A percentile compares a stretch with the other conserved stretches of the same genome.
Evolutionary conservation across 164 flowering plant genomes (phyloP).

Genomic region (Tetracentron sinense): DNA sequence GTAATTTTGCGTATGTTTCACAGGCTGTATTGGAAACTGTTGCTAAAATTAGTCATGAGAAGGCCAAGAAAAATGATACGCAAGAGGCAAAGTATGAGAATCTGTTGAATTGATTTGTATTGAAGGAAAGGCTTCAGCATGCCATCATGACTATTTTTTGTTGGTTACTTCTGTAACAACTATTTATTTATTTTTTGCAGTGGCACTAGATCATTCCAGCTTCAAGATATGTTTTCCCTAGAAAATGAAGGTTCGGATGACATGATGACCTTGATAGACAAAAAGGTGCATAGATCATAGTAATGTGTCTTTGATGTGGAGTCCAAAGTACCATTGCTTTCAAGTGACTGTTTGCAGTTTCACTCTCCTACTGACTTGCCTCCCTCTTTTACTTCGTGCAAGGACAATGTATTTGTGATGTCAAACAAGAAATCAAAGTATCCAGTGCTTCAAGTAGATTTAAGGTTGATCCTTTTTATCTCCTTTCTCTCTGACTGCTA

Average conservation of each 20-base stretch:
- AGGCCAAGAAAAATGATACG: conserved; percentile 74
- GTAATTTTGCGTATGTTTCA: conserved; percentile 10
- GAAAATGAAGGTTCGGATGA: conserved; percentile 84
- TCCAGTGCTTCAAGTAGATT: conserved; percentile 94
- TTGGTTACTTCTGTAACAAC: conserved; percentile 12
- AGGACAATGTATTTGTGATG: conserved; percentile 97
- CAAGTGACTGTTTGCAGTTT: neutral
- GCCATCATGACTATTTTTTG: conserved; percentile 1
- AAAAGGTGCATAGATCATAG: conserved; percentile 45
- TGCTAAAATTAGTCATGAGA: conserved; percentile 82
- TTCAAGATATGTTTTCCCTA: conserved; percentile 75
- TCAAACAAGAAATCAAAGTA: conserved; percentile 93
- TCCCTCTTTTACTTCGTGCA: conserved; percentile 18
- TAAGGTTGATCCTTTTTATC: conserved; percentile 48
- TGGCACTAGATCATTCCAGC: conserved; percentile 75
- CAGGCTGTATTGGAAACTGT: conserved; percentile 96
- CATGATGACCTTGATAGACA: conserved; percentile 72
- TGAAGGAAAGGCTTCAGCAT: neutral
- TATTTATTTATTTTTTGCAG: conserved; percentile 32
- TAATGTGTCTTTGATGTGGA: neutral
- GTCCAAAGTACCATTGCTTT: neutral
- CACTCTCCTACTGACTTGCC: conserved; percentile 4
- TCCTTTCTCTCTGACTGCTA: conserved; percentile 1
- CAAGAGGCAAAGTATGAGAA: conserved; percentile 63
- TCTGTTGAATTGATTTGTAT: conserved; percentile 2